These are phyloP conservation scores for Geoglossum cookeanum DNA, from an alignment of 2,329 filamentous ascomycete species.

Conservation along the genomic window DNA sequence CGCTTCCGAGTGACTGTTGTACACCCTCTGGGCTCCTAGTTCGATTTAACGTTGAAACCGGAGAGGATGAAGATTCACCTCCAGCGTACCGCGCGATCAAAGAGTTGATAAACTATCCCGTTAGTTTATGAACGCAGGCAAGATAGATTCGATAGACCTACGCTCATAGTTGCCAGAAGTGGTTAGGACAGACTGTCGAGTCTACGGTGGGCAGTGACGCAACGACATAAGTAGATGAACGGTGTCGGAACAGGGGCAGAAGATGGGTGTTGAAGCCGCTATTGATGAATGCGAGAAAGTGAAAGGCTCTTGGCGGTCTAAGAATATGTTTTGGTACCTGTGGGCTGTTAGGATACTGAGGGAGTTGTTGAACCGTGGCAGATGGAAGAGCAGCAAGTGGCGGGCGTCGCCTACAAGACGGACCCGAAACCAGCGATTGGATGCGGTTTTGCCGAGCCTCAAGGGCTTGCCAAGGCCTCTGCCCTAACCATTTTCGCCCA, in stretches of 20 bases:
- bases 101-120: neutral
- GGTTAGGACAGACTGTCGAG: neutral
- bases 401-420: neutral
- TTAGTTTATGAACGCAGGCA: neutral
- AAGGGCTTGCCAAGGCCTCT: neutral
- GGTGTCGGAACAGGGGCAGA: neutral
- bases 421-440: neutral
- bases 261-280: neutral
- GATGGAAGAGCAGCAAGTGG: neutral
- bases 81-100: neutral
- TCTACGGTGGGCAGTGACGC: neutral
- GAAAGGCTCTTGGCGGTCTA: neutral
- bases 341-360: neutral
- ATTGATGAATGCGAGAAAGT: neutral
- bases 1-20: constrained; percentile 9
- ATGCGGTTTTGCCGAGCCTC: neutral
- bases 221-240: neutral
- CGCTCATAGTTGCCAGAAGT: neutral
- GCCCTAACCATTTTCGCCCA: neutral
- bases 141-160: neutral
- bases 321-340: neutral
- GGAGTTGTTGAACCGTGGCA: neutral
- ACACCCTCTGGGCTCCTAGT: constrained; percentile 8
- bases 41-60: neutral
- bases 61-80: neutral